A percentile compares a stretch with the other conserved stretches of the same genome.
Conservation (phyloP, 1,284 basidiomycete genomes). For the Pterula multifida region DNA sequence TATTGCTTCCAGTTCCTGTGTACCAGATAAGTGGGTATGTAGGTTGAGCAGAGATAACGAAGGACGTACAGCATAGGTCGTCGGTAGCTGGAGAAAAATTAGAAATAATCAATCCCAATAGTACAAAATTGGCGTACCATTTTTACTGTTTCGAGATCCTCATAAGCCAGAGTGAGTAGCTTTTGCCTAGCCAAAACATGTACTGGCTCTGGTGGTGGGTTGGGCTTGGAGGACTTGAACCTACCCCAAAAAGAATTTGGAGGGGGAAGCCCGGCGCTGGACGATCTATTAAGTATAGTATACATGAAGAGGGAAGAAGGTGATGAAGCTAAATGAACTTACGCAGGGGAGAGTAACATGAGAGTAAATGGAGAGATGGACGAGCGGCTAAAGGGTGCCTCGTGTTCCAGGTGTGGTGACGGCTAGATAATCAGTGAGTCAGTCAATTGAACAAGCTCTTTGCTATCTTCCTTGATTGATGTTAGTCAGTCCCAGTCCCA, state of each 20-base stretch:
- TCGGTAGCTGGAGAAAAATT: slow-evolving; percentile 39
- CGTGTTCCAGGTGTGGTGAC: slow-evolving; percentile 10
- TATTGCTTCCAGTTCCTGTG: slow-evolving; percentile 65
- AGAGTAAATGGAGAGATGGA: slow-evolving; percentile 15
- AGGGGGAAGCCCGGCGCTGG: slow-evolving; percentile 49
- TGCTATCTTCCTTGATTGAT: no score
- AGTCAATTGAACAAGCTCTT: neutral
- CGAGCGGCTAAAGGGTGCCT: slow-evolving; percentile 12
- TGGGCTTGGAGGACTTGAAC: slow-evolving; percentile 37
- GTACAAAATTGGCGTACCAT: slow-evolving; percentile 33
- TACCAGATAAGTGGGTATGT: no score
- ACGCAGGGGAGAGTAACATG: slow-evolving; percentile 74
- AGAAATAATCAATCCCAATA: slow-evolving; percentile 8
- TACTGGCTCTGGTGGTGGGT: slow-evolving; percentile 42
- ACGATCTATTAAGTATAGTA: slow-evolving; percentile 36
- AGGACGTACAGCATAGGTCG: slow-evolving; percentile 38
- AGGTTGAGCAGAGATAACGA: no score
- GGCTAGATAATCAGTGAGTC: slow-evolving; percentile 10
- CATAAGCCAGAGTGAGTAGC: slow-evolving; percentile 68
- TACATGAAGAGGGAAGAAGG: slow-evolving; percentile 21
- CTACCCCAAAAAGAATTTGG: slow-evolving; percentile 56
- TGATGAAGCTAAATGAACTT: slow-evolving; percentile 23
- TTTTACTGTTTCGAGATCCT: slow-evolving; percentile 72
- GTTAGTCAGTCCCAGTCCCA: no score
- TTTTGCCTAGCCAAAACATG: slow-evolving; percentile 49